These are phyloP conservation scores for Gentiana straminea DNA, from an alignment of 257 asterid species.

Conservation along the genomic window DNA sequence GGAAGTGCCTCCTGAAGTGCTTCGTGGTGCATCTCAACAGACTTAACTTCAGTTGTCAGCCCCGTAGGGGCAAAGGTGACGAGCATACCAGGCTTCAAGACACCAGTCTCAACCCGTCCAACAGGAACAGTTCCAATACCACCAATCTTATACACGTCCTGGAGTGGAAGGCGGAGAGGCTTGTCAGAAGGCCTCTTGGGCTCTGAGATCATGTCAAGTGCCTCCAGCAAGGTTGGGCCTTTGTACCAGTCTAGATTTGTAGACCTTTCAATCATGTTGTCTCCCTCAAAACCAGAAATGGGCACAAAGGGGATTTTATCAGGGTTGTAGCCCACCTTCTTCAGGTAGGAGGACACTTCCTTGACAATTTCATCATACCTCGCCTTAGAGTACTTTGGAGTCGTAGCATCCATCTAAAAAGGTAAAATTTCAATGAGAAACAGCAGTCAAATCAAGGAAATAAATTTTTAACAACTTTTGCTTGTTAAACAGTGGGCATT, in stretches of 20 bases:
- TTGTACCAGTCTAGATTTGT: slow-evolving; percentile 29
- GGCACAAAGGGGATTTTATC: slow-evolving; percentile 56
- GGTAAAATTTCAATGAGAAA: not conserved
- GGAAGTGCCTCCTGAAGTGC: slow-evolving; percentile 36
- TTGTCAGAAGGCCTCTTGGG: slow-evolving; percentile 27
- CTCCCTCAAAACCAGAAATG: slow-evolving; percentile 48
- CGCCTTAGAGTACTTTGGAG: slow-evolving; percentile 53
- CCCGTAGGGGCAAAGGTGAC: slow-evolving; percentile 23
- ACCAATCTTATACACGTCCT: slow-evolving; percentile 45
- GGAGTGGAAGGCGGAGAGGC: slow-evolving; percentile 43
- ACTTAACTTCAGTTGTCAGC: slow-evolving; percentile 26
- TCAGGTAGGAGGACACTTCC: slow-evolving; percentile 56
- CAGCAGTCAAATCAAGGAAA: not conserved
- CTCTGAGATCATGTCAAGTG: slow-evolving; percentile 22
- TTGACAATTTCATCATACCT: slow-evolving; percentile 51
- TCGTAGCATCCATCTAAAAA: slow-evolving; percentile 54
- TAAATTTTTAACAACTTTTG: too few species aligned
- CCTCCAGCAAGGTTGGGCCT: slow-evolving; percentile 31
- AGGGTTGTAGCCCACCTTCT: slow-evolving; percentile 67
- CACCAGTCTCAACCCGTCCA: slow-evolving; percentile 26
- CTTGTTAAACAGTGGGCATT: too few species aligned
- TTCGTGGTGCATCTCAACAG: slow-evolving; percentile 43
- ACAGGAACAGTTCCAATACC: slow-evolving; percentile 30
- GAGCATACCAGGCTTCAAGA: slow-evolving; percentile 24
- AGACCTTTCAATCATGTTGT: slow-evolving; percentile 27